Evolutionary conservation across 2,329 filamentous ascomycete genomes (phyloP).

Genomic region (Chalara sp.): DNA sequence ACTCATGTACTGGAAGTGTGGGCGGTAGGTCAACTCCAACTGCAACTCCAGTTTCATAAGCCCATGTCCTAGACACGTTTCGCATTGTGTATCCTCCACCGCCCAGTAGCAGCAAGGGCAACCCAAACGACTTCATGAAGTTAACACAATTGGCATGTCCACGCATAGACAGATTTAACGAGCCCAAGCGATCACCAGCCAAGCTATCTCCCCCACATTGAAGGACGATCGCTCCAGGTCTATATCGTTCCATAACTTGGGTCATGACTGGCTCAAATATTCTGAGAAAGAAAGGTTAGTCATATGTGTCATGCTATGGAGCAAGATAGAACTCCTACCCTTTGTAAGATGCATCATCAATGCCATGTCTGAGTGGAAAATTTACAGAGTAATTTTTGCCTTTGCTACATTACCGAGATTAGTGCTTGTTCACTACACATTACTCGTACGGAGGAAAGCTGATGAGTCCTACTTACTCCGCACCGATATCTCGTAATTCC

Average conservation of each 20-base stretch:
- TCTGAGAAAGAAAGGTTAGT: neutral
- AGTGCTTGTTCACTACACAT: neutral
- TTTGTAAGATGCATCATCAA: neutral
- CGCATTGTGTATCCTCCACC: neutral
- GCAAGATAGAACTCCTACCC: neutral
- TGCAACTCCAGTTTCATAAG: neutral
- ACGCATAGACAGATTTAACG: neutral
- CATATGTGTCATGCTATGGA: neutral
- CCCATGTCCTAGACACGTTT: neutral
- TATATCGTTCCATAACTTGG: neutral
- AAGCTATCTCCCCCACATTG: neutral
- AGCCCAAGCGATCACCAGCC: neutral
- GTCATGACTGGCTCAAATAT: neutral
- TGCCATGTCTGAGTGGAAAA: neutral
- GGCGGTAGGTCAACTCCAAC: neutral
- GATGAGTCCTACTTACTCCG: neutral
- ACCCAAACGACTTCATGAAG: neutral
- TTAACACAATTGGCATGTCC: neutral
- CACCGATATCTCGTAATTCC: neutral
- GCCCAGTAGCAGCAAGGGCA: neutral
- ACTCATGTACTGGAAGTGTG: neutral
- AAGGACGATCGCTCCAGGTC: neutral
- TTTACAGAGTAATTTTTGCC: slow-evolving; percentile 1
- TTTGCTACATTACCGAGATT: neutral
- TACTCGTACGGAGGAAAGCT: neutral